Evolutionary conservation across 169 alveolate genomes (phyloP).

Genomic region (Plasmodium cynomolgi): DNA sequence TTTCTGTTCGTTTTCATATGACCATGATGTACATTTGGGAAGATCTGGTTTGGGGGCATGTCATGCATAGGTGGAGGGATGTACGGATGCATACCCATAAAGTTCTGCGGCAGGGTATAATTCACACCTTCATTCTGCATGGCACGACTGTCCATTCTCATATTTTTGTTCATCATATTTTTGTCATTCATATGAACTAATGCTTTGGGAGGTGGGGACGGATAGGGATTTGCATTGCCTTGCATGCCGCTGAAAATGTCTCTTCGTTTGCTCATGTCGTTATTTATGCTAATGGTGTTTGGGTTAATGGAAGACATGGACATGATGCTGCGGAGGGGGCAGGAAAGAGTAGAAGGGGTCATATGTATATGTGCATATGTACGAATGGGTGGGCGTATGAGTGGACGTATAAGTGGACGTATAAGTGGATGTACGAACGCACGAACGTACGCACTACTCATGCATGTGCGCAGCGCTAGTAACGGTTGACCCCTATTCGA

Average conservation of each 20-base stretch:
- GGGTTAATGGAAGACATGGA: constrained; percentile 3
- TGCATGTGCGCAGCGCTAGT: not conserved
- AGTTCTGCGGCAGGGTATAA: constrained; percentile 23
- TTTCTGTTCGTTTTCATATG: constrained; percentile 30
- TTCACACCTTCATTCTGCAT: constrained; percentile 13
- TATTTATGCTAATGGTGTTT: not conserved
- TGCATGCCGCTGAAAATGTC: not conserved
- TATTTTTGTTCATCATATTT: constrained; percentile 23
- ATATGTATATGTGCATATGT: not conserved
- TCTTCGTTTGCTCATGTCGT: constrained; percentile 30
- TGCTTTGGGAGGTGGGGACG: constrained; percentile 5
- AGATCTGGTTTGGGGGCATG: constrained; percentile 3
- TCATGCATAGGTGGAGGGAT: constrained; percentile 29
- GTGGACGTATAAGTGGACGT: not conserved
- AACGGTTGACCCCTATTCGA: not conserved
- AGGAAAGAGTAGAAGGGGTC: not conserved
- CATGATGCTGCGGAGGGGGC: constrained; percentile 10
- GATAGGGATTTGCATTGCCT: not conserved
- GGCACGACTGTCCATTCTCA: constrained; percentile 18
- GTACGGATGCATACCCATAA: not conserved
- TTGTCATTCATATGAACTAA: constrained; percentile 42
- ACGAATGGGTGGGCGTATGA: not conserved
- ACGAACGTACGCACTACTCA: not conserved
- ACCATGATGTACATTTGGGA: constrained; percentile 20
- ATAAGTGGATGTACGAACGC: not conserved